Evolutionary conservation across 257 asterid genomes (phyloP).

Genomic region (Nicotiana tabacum): DNA sequence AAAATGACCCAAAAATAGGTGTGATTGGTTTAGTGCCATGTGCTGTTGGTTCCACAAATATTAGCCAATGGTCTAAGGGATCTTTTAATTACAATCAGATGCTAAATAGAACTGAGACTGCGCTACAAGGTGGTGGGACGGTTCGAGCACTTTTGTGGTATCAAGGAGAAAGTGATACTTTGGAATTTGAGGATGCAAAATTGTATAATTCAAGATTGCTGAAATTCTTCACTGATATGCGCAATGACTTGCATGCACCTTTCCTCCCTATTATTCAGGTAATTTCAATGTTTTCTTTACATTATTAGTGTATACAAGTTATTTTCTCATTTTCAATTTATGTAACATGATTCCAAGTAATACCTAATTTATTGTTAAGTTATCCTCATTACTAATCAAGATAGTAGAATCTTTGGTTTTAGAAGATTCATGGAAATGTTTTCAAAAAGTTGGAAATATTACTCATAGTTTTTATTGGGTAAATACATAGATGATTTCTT

Average conservation of each 20-base stretch:
- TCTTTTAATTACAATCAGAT: background rate
- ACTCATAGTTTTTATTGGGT: background rate
- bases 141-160: slow-evolving; percentile 6
- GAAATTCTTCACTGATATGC: background rate
- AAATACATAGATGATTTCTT: background rate
- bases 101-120: background rate
- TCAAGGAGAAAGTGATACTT: slow-evolving; percentile 11
- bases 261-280: slow-evolving; percentile 13
- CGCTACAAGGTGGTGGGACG: background rate
- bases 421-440: background rate
- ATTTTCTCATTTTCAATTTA: too few species aligned
- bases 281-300: background rate
- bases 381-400: background rate
- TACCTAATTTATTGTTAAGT: too few species aligned
- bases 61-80: slow-evolving; percentile 2
- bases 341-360: too few species aligned
- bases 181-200: background rate
- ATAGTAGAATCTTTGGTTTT: background rate
- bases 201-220: background rate
- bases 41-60: slow-evolving; percentile 12
- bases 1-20: slow-evolving; percentile 2
- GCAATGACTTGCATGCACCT: background rate
- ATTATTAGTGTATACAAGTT: background rate
- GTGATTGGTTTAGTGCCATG: slow-evolving; percentile 11
- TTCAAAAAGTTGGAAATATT: background rate